A percentile compares a stretch with the other conserved stretches of the same genome.
Evolutionary conservation across 306 rosid species (phyloP).

Genomic region (apple (Malus domestica)): ASM211411v1 NC_041794.1:31432001-31432500

Average conservation of each 20-base stretch:
- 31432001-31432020: no score
- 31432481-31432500: conserved; percentile 5
- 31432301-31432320: neutral
- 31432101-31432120: no score
- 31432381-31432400: conserved; percentile 56
- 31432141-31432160: no score
- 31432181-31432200: no score
- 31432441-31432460: neutral
- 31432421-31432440: neutral
- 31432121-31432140: no score
- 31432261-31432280: neutral
- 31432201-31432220: neutral
- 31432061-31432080: no score
- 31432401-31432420: conserved; percentile 29
- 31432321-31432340: neutral
- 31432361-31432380: neutral
- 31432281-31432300: neutral
- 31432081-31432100: no score
- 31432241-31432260: neutral
- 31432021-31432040: no score
- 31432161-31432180: no score
- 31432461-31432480: conserved; percentile 1
- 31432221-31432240: neutral
- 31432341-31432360: neutral
- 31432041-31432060: no score